Conservation (phyloP, 2,329 filamentous ascomycete species). For the Alternaria tenuissima region DNA sequence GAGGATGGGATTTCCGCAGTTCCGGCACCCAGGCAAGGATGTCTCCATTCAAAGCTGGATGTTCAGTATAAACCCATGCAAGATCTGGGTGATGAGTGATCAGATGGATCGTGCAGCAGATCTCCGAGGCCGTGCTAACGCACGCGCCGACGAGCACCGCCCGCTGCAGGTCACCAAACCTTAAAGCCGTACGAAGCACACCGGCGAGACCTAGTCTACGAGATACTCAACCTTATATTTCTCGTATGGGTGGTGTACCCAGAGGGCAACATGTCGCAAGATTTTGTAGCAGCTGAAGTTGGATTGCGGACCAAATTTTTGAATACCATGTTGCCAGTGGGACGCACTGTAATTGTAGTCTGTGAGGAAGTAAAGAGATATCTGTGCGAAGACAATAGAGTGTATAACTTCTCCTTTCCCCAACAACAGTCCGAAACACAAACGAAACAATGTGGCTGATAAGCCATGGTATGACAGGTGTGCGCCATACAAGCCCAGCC, state of each 20-base stretch:
- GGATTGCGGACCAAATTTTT: background rate
- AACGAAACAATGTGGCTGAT: constrained; percentile 5
- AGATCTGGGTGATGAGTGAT: background rate
- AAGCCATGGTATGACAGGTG: constrained; percentile 2
- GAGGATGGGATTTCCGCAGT: background rate
- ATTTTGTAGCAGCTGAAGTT: background rate
- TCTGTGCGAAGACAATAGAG: background rate
- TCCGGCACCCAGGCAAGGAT: background rate
- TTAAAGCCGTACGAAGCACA: background rate
- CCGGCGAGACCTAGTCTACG: background rate
- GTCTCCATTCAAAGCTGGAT: background rate
- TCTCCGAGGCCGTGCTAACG: background rate
- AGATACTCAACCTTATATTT: background rate
- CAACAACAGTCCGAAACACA: background rate
- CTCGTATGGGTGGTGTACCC: background rate
- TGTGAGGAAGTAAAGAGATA: background rate
- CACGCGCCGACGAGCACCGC: background rate
- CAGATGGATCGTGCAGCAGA: background rate
- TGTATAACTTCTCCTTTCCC: background rate
- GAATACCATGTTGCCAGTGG: background rate
- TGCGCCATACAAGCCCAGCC: constrained; percentile 1
- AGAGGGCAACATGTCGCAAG: background rate
- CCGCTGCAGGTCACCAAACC: background rate
- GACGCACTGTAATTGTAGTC: background rate
- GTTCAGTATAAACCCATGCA: background rate